These are phyloP conservation scores for Aspergillus pseudoterreus DNA, from an alignment of 2,329 filamentous ascomycete species.

Conservation along the genomic window DNA sequence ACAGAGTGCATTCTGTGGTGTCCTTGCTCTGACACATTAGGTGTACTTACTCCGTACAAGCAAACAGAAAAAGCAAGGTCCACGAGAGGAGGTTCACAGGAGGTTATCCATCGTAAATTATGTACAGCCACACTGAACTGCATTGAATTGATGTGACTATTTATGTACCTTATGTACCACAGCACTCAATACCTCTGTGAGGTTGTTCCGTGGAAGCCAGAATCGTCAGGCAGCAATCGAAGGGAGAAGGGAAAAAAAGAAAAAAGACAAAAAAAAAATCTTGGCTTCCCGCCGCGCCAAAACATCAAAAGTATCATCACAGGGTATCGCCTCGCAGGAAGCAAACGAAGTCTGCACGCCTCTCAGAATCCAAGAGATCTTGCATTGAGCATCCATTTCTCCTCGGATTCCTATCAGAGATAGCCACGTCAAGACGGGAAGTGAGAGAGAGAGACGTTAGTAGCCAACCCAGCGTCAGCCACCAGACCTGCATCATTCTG, in stretches of 20 bases:
- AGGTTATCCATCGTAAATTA: no score
- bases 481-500: not conserved
- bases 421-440: constrained; percentile 4
- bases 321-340: not conserved
- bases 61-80: not conserved
- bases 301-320: constrained; percentile 1
- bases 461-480: constrained; percentile 2
- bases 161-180: not conserved
- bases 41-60: no score
- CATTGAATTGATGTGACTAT: not conserved
- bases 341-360: not conserved
- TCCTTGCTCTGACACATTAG: no score
- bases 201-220: not conserved
- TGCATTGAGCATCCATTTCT: not conserved
- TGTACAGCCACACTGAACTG: no score
- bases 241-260: not conserved
- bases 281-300: constrained; percentile 5
- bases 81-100: not conserved
- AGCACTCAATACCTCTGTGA: not conserved
- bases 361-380: not conserved
- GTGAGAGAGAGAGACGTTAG: not conserved
- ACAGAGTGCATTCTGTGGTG: no score
- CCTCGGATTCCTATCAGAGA: constrained; percentile 2
- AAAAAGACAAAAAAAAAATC: constrained; percentile 2
- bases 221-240: constrained; percentile 1